phyloP scores from a whole-genome alignment of 1,139 yeast species.

The Blastobotrys capitulatus region DNA sequence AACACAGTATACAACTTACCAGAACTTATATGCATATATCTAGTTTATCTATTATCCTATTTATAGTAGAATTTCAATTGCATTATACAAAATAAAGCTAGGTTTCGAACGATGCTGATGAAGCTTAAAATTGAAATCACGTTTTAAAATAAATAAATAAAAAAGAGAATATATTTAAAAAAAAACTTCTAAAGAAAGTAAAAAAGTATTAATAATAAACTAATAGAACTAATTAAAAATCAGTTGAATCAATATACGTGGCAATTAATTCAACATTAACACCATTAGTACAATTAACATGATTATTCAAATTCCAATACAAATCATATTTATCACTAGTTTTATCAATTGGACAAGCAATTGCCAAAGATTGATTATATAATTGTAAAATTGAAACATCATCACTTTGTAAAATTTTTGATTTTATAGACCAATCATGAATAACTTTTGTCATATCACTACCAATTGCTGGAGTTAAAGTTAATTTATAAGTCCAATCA shows the following conservation, averaged over 20 bases:
- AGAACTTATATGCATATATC: too few species aligned
- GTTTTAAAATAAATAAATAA: too few species aligned
- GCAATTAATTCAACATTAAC: conserved; percentile 4
- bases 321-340: conserved; percentile 1
- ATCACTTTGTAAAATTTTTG: background rate
- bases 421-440: conserved; percentile 1
- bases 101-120: too few species aligned
- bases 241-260: background rate
- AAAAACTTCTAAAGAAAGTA: too few species aligned
- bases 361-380: conserved; percentile 8
- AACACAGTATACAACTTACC: too few species aligned
- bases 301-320: conserved; percentile 16
- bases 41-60: too few species aligned
- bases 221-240: too few species aligned
- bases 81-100: too few species aligned
- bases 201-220: too few species aligned
- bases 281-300: conserved; percentile 13
- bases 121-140: too few species aligned
- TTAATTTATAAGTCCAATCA: background rate
- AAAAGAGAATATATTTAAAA: too few species aligned
- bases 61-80: too few species aligned
- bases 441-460: background rate
- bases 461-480: background rate
- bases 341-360: conserved; percentile 1
- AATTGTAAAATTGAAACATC: background rate